These are phyloP conservation scores for Auricularia cornea DNA, from an alignment of 768 basidiomycete species.

Conservation along the genomic window DNA sequence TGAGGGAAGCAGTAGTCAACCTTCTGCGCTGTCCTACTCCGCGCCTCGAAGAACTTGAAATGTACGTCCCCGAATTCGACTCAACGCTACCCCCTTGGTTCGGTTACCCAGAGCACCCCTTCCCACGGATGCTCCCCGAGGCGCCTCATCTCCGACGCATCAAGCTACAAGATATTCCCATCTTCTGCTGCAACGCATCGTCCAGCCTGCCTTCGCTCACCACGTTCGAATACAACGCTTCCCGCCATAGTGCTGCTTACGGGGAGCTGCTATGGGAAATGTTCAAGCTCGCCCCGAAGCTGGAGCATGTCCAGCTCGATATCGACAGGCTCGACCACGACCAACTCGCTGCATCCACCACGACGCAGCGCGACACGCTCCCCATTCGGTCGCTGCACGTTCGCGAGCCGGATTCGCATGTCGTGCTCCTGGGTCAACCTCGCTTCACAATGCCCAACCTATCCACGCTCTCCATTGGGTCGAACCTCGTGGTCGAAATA, in stretches of 20 bases:
- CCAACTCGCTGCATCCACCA: too few relatives aligned
- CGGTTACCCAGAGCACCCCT: neutral
- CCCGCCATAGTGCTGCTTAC: conserved; percentile 70
- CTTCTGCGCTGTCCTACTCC: neutral
- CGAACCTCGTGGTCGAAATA: too few relatives aligned
- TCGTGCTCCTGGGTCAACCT: too few relatives aligned
- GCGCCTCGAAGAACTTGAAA: neutral
- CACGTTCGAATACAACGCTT: conserved; percentile 36
- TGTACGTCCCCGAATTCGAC: too few relatives aligned
- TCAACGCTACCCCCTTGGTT: too few relatives aligned
- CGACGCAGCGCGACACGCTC: too few relatives aligned
- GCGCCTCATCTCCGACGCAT: conserved; percentile 45
- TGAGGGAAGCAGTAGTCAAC: neutral
- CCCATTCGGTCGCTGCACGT: too few relatives aligned
- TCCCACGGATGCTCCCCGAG: conserved; percentile 29
- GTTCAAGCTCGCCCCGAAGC: conserved; percentile 54
- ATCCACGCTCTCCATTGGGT: too few relatives aligned
- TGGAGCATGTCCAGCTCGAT: conserved; percentile 82
- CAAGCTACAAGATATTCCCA: conserved; percentile 40
- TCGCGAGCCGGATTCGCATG: too few relatives aligned
- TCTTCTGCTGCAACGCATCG: conserved; percentile 10
- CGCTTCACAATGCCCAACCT: too few relatives aligned
- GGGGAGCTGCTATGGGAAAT: conserved; percentile 78
- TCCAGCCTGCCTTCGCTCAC: conserved; percentile 17
- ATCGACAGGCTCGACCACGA: too few relatives aligned